Evolutionary conservation across 106 monocot genomes (phyloP), one percentile per base, ranked within the genome.

Genomic region (Narthecium ossifragum): DNA sequence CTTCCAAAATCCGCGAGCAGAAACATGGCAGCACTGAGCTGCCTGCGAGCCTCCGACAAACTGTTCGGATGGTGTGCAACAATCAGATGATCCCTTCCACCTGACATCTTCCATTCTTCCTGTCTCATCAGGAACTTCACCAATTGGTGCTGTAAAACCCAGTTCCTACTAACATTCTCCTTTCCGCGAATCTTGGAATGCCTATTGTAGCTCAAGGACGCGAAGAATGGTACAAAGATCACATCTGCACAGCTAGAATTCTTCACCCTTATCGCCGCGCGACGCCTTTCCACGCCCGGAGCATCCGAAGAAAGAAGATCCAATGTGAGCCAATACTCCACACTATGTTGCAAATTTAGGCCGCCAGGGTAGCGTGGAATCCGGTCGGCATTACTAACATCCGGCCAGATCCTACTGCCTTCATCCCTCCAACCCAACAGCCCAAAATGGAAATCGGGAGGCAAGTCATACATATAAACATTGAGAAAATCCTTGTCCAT

Each of bases 161-260:
- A 70, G 55, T 88, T 62, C 57, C 37, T 66, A 51, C 76, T 79
- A 26, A 69, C 64, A 57, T 46, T 73, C 46, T 73, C 85, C 37
- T 70, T 75, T 11, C 70, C 61, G n/a, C 59, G 58, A 1, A 70
- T n/a, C 71, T 84, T 96, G 2, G 86, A 86, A 36, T 86, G 69
- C n/a, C 83, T 56, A 36, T 96, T 96, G 60, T 84, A 86, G 74
- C 90, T 84, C 33, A 96, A 34, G 0, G 90, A 96, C 9, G 94
- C 80, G 68, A 96, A 96, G 59, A 96, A 96, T n/a, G 94, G 94
- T 31, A 96, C 94, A 48, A 90, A 86, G 13, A 96, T 46, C 31
- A 90, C 61, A 71, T 96, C 85, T 7, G 90, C 90, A 1, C 10
- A 11, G 6, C 65, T 78, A 4, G 90, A 78, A 62, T 90, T 70